phyloP scores from a whole-genome alignment of 768 basidiomycete species.

The Amanita exitialis region DNA sequence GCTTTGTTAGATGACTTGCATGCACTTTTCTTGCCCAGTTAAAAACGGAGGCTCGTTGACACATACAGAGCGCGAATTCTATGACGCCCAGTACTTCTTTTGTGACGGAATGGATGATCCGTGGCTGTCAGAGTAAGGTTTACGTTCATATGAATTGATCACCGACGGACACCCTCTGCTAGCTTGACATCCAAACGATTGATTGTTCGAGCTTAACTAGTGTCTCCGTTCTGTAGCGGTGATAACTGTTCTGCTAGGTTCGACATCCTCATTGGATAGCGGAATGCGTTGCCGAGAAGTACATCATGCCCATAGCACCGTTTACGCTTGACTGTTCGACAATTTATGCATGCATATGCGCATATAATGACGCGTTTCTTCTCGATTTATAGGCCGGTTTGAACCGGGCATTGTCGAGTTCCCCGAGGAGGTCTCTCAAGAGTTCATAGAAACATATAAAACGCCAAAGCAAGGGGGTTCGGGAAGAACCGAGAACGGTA shows the following conservation, averaged over 20 bases:
- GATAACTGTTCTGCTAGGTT: slow-evolving; percentile 12
- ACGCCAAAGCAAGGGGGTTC: not conserved
- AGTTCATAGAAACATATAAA: not conserved
- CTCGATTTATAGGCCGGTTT: not conserved
- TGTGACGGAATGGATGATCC: slow-evolving; percentile 26
- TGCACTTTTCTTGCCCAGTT: slow-evolving; percentile 13
- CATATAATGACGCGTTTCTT: not conserved
- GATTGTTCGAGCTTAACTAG: not conserved
- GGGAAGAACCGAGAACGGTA: not conserved
- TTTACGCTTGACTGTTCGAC: slow-evolving; percentile 26
- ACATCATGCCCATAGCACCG: slow-evolving; percentile 25
- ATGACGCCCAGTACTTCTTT: slow-evolving; percentile 24
- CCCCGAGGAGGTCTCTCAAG: not conserved
- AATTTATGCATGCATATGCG: not conserved
- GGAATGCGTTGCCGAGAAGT: slow-evolving; percentile 21
- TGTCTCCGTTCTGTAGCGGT: not conserved
- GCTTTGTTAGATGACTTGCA: not conserved
- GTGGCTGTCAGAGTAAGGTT: slow-evolving; percentile 24
- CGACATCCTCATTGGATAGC: slow-evolving; percentile 28
- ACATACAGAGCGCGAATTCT: slow-evolving; percentile 23
- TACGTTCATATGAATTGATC: not conserved
- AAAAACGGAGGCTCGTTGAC: slow-evolving; percentile 25
- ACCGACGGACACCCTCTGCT: not conserved
- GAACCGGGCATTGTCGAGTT: not conserved
- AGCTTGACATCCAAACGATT: slow-evolving; percentile 3